Evolutionary conservation across 257 asterid genomes (phyloP).

Genomic region (Voacanga thouarsii): DNA sequence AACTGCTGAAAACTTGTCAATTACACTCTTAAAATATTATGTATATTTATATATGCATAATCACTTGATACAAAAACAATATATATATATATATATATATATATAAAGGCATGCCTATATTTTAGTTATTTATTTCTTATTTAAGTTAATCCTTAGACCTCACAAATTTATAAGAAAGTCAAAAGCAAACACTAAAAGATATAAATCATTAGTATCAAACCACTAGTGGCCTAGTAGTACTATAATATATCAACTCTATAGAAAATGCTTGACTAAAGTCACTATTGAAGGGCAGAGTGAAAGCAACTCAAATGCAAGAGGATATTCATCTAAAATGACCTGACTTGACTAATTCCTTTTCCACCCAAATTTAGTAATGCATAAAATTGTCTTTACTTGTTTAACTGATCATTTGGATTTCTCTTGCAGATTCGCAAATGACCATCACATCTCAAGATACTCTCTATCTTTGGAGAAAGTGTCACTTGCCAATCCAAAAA

Average conservation of each 20-base stretch:
- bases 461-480: constrained; percentile 31
- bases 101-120: too few relatives aligned
- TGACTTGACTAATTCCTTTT: constrained; percentile 3
- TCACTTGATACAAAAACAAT: too few relatives aligned
- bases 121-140: too few relatives aligned
- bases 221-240: not conserved
- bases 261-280: not conserved
- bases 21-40: too few relatives aligned
- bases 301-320: constrained; percentile 5
- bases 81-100: too few relatives aligned
- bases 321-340: not conserved
- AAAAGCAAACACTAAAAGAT: constrained; percentile 10
- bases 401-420: not conserved
- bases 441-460: constrained; percentile 39
- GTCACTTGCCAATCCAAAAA: not conserved
- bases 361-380: constrained; percentile 12
- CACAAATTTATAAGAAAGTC: not conserved
- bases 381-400: not conserved
- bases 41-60: too few relatives aligned
- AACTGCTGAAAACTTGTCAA: not conserved
- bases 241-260: not conserved
- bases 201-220: not conserved
- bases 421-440: constrained; percentile 9
- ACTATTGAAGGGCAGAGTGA: not conserved
- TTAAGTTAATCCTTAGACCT: not conserved